Conservation (phyloP, 2,329 filamentous ascomycete species). For the Stagonosporopsis chrysanthemi region DNA sequence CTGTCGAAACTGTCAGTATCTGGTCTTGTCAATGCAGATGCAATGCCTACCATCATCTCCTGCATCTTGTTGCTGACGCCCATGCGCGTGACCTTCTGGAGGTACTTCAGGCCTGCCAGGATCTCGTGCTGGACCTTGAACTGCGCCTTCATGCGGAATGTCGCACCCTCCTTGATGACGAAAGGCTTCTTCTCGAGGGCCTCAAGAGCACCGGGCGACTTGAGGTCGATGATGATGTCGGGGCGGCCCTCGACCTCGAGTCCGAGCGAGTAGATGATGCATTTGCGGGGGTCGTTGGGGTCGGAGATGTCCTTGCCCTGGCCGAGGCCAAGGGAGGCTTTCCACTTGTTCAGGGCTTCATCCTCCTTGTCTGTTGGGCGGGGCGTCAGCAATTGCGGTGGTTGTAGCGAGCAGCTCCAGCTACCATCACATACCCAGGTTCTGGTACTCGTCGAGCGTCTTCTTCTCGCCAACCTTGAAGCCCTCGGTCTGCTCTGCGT, state of each 20-base stretch:
- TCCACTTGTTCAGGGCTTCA: slow-evolving; percentile 96
- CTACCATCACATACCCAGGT: slow-evolving; percentile 76
- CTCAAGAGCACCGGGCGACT: slow-evolving; percentile 73
- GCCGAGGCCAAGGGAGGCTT: slow-evolving; percentile 89
- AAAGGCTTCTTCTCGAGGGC: slow-evolving; percentile 91
- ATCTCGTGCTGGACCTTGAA: slow-evolving; percentile 99
- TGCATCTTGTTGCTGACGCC: slow-evolving; percentile 90
- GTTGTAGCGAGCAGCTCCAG: background rate
- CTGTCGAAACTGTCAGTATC: slow-evolving; percentile 55
- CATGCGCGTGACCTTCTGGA: slow-evolving; percentile 92
- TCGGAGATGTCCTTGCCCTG: slow-evolving; percentile 61
- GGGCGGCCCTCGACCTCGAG: slow-evolving; percentile 83
- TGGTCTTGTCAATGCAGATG: background rate
- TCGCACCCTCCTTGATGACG: slow-evolving; percentile 93
- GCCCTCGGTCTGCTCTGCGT: slow-evolving; percentile 87
- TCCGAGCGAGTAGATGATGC: slow-evolving; percentile 90
- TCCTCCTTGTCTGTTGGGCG: slow-evolving; percentile 70
- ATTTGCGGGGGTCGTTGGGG: slow-evolving; percentile 80
- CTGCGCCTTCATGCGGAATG: slow-evolving; percentile 91
- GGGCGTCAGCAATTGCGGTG: slow-evolving; percentile 4
- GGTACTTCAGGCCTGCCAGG: slow-evolving; percentile 91
- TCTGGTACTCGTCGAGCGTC: slow-evolving; percentile 90
- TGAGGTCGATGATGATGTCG: slow-evolving; percentile 90
- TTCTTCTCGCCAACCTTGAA: slow-evolving; percentile 99
- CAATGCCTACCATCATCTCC: slow-evolving; percentile 86